Conservation (phyloP, 176 grass and related monocot genomes). For the Tuctoria greenei region DNA sequence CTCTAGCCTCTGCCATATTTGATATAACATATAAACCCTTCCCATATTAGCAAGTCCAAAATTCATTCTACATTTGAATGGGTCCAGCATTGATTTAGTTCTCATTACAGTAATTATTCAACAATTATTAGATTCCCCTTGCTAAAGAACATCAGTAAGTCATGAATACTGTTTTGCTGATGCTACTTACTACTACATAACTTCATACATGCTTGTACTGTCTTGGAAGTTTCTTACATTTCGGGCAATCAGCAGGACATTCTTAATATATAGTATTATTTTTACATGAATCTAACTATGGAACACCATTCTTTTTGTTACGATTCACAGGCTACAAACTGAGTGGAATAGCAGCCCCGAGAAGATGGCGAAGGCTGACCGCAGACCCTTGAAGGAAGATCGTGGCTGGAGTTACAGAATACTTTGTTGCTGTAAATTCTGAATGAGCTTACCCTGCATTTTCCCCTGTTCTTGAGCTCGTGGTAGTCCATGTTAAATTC, state of each 20-base stretch:
- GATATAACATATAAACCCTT: not conserved
- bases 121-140: not conserved
- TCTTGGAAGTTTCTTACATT: not conserved
- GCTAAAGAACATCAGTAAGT: not conserved
- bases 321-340: slow-evolving; percentile 57
- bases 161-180: not conserved
- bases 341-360: slow-evolving; percentile 93
- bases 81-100: not conserved
- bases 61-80: not conserved
- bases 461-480: slow-evolving; percentile 34
- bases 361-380: slow-evolving; percentile 81
- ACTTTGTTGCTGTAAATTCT: slow-evolving; percentile 94
- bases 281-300: not conserved
- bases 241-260: not conserved
- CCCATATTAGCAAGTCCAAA: not conserved
- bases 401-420: slow-evolving; percentile 62
- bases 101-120: not conserved
- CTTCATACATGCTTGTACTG: not conserved
- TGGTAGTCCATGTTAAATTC: slow-evolving; percentile 54
- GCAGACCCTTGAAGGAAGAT: slow-evolving; percentile 48
- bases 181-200: slow-evolving; percentile 4
- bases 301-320: not conserved
- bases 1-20: not conserved
- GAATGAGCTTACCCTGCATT: slow-evolving; percentile 26
- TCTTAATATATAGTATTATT: not conserved